Evolutionary conservation across 1,284 basidiomycete genomes (phyloP).

Genomic region (Wallemia hederae): DNA sequence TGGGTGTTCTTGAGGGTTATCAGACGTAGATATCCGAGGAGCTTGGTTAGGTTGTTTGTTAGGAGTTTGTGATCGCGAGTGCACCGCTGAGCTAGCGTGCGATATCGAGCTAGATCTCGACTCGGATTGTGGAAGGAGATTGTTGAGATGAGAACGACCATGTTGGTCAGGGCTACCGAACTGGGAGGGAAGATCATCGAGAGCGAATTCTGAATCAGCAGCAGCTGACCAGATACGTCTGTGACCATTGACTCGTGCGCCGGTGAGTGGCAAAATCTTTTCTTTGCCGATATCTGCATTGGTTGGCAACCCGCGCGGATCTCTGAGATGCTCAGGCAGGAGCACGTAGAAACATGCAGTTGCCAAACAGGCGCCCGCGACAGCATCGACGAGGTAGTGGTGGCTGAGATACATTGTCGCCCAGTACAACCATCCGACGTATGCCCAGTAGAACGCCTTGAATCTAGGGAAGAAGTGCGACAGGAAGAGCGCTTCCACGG

Average conservation of each 20-base stretch:
- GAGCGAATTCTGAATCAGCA: neutral
- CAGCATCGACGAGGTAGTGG: slow-evolving; percentile 91
- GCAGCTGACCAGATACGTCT: neutral
- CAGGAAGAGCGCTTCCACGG: slow-evolving; percentile 73
- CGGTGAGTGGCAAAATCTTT: neutral
- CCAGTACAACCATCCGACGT: slow-evolving; percentile 78
- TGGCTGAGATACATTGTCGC: slow-evolving; percentile 95
- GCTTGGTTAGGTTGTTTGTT: neutral
- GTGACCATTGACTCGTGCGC: neutral
- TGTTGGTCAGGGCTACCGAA: neutral
- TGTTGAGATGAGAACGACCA: neutral
- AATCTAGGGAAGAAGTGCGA: slow-evolving; percentile 75
- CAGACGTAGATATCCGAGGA: neutral
- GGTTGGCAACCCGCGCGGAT: slow-evolving; percentile 13
- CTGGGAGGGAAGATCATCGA: neutral
- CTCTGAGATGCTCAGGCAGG: slow-evolving; percentile 47
- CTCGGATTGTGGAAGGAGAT: neutral
- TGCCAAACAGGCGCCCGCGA: slow-evolving; percentile 70
- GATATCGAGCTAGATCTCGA: neutral
- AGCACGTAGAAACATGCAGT: slow-evolving; percentile 64
- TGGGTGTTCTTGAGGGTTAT: neutral
- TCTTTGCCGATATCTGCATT: neutral
- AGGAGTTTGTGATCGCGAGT: neutral
- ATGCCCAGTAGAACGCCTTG: slow-evolving; percentile 39
- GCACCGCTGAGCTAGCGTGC: neutral